Base-by-base conservation (phyloP, 345 rosid genomes). In the Lepidium africanum region DNA sequence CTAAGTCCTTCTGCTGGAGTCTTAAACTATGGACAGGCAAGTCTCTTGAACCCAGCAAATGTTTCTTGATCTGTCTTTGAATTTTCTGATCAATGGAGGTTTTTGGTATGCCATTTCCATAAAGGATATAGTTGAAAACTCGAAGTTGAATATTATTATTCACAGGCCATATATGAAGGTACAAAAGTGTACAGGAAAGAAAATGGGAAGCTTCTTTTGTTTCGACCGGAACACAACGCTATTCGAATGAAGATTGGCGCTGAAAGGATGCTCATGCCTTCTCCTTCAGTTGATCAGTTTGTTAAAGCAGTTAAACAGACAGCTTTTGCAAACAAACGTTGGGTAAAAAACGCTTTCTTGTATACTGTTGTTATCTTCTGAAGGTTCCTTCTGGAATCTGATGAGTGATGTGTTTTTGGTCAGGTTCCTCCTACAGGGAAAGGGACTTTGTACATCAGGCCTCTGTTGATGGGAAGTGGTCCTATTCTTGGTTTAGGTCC, bases 81-180 rank as follows among this genome's bases (percentile, higher is more conserved):
- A 8, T 4, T 54, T 5, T 47, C 0, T 65, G 5, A 65, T 35
- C 25, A 27, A 17, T 65, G 67, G 14, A 5, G 19, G 46, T 15
- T 36, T 48, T 53, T 43, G 32, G 46, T 15, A 43, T n/a, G n/a
- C n/a, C n/a, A n/a, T n/a, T n/a, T n/a, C n/a, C n/a, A n/a, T n/a
- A n/a, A n/a, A n/a, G n/a, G n/a, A n/a, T n/a, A n/a, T n/a, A n/a
- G n/a, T n/a, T n/a, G n/a, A n/a, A n/a, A n/a, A n/a, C n/a, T n/a
- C n/a, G n/a, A n/a, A n/a, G n/a, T n/a, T n/a, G n/a, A n/a, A n/a
- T n/a, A n/a, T n/a, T n/a, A n/a, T 13, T 43, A n/a, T 39, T 9
- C 2, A 2, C 74, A 93, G 96, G 98, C 88, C 7, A 41, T 90
- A 16, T 86, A 81, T 58, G 98, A 93, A 83, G 90, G 98, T 36